Percentiles rank a stretch among this genome's conserved stretches.
Evolutionary conservation across 176 grass and related monocot species (phyloP).

Genomic region (Urochloa ruziziensis): DNA sequence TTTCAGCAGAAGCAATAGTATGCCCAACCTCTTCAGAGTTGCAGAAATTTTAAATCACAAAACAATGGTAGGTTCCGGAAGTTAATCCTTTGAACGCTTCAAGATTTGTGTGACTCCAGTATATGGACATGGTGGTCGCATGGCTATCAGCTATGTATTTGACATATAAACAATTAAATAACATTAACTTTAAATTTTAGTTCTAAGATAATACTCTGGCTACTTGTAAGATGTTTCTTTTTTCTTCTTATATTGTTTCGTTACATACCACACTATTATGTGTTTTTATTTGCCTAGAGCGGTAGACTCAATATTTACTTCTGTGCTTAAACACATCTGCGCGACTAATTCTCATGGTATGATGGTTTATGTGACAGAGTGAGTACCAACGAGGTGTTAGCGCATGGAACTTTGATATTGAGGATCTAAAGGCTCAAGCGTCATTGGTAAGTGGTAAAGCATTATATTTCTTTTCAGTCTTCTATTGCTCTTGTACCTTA

Average conservation of each 20-base stretch:
- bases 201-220: not conserved
- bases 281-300: not conserved
- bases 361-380: conserved; percentile 46
- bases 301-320: not conserved
- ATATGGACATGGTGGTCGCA: not conserved
- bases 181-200: not conserved
- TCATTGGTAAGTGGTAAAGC: conserved; percentile 82
- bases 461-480: not conserved
- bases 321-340: not conserved
- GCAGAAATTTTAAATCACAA: not conserved
- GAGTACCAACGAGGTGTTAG: conserved; percentile 98
- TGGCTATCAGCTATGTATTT: not conserved
- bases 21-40: not conserved
- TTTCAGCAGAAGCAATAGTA: conserved; percentile 4
- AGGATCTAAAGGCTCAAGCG: conserved; percentile 97
- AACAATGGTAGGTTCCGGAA: not conserved
- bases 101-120: not conserved
- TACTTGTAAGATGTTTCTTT: conserved; percentile 5
- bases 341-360: conserved; percentile 6
- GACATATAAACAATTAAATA: conserved; percentile 13
- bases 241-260: not conserved
- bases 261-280: not conserved
- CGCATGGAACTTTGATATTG: conserved; percentile 98
- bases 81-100: not conserved
- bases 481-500: not conserved